Conservation (phyloP, 2,329 filamentous ascomycete genomes). For the Botryosphaeria dothidea region DNA sequence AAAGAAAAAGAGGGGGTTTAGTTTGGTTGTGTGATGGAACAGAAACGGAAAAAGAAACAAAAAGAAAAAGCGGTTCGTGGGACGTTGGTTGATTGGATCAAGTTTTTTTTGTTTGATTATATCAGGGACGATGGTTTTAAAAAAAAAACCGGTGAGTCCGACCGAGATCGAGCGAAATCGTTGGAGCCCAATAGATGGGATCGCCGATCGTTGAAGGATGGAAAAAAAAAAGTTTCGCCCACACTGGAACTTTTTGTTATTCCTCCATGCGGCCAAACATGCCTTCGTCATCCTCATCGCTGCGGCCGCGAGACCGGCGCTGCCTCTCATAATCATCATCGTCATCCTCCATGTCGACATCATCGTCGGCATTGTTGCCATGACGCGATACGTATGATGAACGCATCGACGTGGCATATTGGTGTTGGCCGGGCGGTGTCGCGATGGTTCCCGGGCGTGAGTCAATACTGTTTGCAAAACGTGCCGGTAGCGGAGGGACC, state of each 20-base stretch:
- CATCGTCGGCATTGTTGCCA: conserved; percentile 26
- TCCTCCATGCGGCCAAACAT: conserved; percentile 98
- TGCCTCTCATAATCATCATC: conserved; percentile 63
- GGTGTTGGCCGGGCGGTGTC: conserved; percentile 43
- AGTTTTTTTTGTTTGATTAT: conserved; percentile 4
- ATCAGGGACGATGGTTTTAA: not conserved
- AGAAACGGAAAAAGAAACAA: not conserved
- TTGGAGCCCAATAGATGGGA: not conserved
- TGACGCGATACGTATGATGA: conserved; percentile 23
- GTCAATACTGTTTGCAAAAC: conserved; percentile 65
- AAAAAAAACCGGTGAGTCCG: not conserved
- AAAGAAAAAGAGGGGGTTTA: not conserved
- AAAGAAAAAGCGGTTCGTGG: conserved; percentile 14
- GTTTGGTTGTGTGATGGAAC: not conserved
- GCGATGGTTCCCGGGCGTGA: conserved; percentile 60
- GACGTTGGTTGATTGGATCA: not conserved
- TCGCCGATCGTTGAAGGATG: not conserved
- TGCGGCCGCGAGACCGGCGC: conserved; percentile 55
- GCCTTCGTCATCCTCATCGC: conserved; percentile 90
- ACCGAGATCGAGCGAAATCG: not conserved
- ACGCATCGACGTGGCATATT: conserved; percentile 22
- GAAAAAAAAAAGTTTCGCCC: not conserved
- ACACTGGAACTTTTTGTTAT: conserved; percentile 20
- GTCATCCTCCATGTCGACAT: conserved; percentile 57
- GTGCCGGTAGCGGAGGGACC: conserved; percentile 81